Percentiles rank a stretch among this genome's conserved stretches.
Evolutionary conservation across 2,329 filamentous ascomycete genomes (phyloP).

Genomic region (Escovopsis sp.): DNA sequence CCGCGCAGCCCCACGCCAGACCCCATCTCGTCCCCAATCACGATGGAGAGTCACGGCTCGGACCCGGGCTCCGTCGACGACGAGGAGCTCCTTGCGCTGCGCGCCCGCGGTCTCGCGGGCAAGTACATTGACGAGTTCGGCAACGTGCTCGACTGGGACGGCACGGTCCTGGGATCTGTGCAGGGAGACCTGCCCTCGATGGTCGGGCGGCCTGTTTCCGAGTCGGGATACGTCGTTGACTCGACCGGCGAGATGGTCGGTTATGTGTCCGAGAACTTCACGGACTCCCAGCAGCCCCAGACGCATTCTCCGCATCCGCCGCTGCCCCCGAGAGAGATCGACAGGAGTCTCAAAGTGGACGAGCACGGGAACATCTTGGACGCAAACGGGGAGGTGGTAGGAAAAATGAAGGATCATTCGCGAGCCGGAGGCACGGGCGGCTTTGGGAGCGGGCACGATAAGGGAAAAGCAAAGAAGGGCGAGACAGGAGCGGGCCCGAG

Average conservation of each 20-base stretch:
- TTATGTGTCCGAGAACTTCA: conserved; percentile 48
- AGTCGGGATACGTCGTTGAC: conserved; percentile 45
- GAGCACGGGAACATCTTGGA: conserved; percentile 42
- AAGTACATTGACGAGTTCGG: conserved; percentile 38
- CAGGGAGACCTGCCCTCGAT: conserved; percentile 41
- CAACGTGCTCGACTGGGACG: conserved; percentile 35
- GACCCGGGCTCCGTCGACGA: conserved; percentile 19
- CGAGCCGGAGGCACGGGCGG: neutral
- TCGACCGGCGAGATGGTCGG: conserved; percentile 67
- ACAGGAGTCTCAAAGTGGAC: conserved; percentile 40
- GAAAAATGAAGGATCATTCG: conserved; percentile 39
- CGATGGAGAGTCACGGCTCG: conserved; percentile 19
- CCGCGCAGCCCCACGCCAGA: too few species aligned
- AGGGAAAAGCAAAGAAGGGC: conserved; percentile 9
- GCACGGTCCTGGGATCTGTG: conserved; percentile 35
- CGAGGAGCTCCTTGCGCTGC: conserved; percentile 17
- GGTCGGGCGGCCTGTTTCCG: conserved; percentile 32
- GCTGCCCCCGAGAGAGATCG: conserved; percentile 34
- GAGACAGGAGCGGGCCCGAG: too few species aligned
- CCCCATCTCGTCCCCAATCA: too few species aligned
- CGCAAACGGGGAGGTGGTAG: conserved; percentile 42
- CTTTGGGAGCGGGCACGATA: neutral
- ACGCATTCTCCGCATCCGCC: conserved; percentile 8
- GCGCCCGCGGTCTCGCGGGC: conserved; percentile 29
- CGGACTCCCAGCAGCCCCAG: conserved; percentile 13